phyloP scores from a whole-genome alignment of 139 green algal species.

The Zygnema cylindricum region DNA sequence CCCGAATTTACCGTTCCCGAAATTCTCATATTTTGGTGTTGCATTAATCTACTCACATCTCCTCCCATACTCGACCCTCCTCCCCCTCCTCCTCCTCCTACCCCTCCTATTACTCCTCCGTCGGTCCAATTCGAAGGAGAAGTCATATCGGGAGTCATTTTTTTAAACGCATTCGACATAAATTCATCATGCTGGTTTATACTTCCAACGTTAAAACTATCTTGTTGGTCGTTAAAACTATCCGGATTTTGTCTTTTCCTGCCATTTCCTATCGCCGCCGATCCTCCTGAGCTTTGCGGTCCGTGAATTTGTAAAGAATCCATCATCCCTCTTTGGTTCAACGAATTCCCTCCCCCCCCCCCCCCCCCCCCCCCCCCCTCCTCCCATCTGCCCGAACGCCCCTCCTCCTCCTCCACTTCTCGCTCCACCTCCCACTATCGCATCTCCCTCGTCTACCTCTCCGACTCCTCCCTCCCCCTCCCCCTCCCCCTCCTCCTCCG shows the following conservation, averaged over 20 bases:
- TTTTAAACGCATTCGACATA: no score
- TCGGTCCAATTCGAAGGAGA: no score
- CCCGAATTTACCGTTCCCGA: background rate
- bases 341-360: background rate
- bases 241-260: background rate
- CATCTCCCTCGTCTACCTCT: background rate
- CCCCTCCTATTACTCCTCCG: no score
- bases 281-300: background rate
- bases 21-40: background rate
- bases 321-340: background rate
- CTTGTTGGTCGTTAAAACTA: background rate
- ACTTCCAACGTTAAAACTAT: background rate
- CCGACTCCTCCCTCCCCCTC: background rate
- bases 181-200: no score
- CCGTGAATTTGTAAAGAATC: background rate
- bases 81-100: no score
- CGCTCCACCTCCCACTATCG: constrained; percentile 2
- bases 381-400: no score
- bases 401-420: background rate
- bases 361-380: background rate
- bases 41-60: background rate
- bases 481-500: background rate
- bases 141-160: no score
- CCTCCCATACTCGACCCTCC: no score
- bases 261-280: background rate